Conservation (phyloP, 176 grass and related monocot genomes). For the Carex cristatella region DNA sequence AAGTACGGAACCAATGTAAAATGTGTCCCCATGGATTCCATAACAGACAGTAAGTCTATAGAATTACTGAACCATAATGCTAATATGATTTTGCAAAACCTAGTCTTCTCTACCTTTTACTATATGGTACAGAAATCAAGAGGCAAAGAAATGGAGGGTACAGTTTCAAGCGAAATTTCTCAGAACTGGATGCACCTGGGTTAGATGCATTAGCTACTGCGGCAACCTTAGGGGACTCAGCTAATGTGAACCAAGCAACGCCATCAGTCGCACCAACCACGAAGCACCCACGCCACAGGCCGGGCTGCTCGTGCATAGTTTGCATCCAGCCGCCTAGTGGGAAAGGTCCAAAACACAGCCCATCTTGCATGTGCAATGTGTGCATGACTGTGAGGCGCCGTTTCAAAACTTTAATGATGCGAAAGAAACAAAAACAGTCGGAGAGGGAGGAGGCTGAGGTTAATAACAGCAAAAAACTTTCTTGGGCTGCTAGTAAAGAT, state of each 20-base stretch:
- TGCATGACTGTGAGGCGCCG: conserved; percentile 81
- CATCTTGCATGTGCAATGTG: conserved; percentile 77
- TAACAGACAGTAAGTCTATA: not conserved
- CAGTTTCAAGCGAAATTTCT: conserved; percentile 45
- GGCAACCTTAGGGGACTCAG: conserved; percentile 36
- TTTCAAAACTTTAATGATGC: conserved; percentile 92
- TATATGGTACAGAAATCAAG: conserved; percentile 48
- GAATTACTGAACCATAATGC: not conserved
- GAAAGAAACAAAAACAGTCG: conserved; percentile 84
- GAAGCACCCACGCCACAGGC: conserved; percentile 78
- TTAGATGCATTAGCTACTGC: conserved; percentile 63
- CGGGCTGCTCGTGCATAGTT: conserved; percentile 89
- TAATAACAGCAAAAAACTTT: conserved; percentile 49
- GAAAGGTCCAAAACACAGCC: conserved; percentile 88
- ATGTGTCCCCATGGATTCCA: not conserved
- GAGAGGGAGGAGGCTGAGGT: conserved; percentile 78
- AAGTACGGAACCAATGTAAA: not conserved
- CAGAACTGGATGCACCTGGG: conserved; percentile 66
- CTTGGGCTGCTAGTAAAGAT: conserved; percentile 46
- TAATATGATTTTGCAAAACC: conserved; percentile 1
- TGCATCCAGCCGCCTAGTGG: conserved; percentile 96
- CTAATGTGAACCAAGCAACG: conserved; percentile 39
- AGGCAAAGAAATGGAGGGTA: conserved; percentile 38
- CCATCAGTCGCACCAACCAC: conserved; percentile 65
- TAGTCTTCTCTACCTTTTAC: not conserved